These are phyloP conservation scores for Vanrija humicola DNA, from an alignment of 1,284 basidiomycete genomes.

Conservation along the genomic window DNA sequence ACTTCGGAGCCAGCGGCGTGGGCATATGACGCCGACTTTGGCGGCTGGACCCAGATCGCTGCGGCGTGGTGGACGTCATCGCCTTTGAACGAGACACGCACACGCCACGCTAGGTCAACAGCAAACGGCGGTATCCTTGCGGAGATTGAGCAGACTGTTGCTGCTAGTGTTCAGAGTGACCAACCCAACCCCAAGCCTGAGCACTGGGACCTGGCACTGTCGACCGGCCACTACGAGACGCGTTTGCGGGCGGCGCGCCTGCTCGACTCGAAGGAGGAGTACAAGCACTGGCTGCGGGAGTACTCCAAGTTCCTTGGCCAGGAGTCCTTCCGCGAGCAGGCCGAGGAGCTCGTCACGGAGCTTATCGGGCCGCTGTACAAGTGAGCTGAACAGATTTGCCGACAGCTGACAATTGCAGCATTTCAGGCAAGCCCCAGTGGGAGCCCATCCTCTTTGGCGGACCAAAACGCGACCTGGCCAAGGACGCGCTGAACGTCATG, in stretches of 20 bases:
- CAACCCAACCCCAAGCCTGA: conserved; percentile 48
- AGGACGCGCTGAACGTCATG: conserved; percentile 7
- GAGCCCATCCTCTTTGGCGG: conserved; percentile 9
- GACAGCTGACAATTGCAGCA: conserved; percentile 4
- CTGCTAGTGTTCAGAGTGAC: conserved; percentile 12
- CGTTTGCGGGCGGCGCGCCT: conserved; percentile 65
- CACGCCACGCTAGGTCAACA: background rate
- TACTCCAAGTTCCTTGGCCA: conserved; percentile 81
- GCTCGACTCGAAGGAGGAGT: conserved; percentile 76
- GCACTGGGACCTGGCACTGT: conserved; percentile 75
- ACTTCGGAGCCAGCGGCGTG: conserved; percentile 69
- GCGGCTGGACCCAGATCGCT: conserved; percentile 66
- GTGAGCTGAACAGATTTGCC: conserved; percentile 52
- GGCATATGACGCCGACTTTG: conserved; percentile 66
- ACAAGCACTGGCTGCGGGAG: conserved; percentile 65
- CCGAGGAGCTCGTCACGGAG: conserved; percentile 80
- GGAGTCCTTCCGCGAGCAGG: conserved; percentile 76
- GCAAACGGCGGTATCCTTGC: conserved; percentile 19
- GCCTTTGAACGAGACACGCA: conserved; percentile 12
- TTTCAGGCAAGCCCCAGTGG: conserved; percentile 4
- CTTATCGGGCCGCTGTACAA: conserved; percentile 81
- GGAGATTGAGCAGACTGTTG: conserved; percentile 25
- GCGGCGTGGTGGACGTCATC: conserved; percentile 66
- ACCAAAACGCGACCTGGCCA: conserved; percentile 15
- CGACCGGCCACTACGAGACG: conserved; percentile 78